These are phyloP conservation scores for Colletotrichum phormii DNA, from an alignment of 2,329 filamentous ascomycete genomes.

Conservation along the genomic window DNA sequence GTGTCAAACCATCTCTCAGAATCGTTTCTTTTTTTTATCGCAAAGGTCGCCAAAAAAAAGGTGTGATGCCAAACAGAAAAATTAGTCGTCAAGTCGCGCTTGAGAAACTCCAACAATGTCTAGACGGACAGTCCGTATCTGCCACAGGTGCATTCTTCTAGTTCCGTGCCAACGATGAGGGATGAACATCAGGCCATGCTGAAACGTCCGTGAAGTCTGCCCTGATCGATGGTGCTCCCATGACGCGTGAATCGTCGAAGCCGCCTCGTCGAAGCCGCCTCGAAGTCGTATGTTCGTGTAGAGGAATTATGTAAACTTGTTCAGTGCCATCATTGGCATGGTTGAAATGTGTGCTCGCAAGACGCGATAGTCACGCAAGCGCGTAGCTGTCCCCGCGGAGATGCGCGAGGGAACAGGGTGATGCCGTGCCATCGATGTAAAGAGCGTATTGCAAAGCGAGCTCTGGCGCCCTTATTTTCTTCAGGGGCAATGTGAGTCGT, in stretches of 20 bases:
- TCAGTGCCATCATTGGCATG: constrained; percentile 1
- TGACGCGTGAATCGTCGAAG: not conserved
- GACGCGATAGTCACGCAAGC: not conserved
- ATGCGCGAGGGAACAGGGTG: not conserved
- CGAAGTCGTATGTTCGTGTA: not conserved
- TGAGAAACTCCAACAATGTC: constrained; percentile 32
- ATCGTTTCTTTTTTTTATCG: constrained; percentile 26
- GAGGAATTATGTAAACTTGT: constrained; percentile 16
- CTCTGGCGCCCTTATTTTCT: not conserved
- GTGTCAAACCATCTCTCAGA: constrained; percentile 25
- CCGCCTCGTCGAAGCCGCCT: not conserved
- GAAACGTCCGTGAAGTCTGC: not conserved
- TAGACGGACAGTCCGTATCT: constrained; percentile 3
- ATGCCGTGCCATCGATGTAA: not conserved
- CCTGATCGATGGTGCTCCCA: not conserved
- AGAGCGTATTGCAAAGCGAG: not conserved
- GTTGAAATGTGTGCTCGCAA: not conserved
- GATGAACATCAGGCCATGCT: not conserved
- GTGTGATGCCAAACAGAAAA: constrained; percentile 27
- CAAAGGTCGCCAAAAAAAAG: constrained; percentile 17
- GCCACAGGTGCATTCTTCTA: constrained; percentile 13
- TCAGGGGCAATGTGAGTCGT: not conserved
- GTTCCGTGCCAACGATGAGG: not conserved
- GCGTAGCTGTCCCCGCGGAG: not conserved
- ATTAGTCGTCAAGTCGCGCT: constrained; percentile 35